Evolutionary conservation across 495 filamentous ascomycete genomes (phyloP), one percentile per base, ranked within the genome.

Genomic region (Hypoxylon perforatum): DNA sequence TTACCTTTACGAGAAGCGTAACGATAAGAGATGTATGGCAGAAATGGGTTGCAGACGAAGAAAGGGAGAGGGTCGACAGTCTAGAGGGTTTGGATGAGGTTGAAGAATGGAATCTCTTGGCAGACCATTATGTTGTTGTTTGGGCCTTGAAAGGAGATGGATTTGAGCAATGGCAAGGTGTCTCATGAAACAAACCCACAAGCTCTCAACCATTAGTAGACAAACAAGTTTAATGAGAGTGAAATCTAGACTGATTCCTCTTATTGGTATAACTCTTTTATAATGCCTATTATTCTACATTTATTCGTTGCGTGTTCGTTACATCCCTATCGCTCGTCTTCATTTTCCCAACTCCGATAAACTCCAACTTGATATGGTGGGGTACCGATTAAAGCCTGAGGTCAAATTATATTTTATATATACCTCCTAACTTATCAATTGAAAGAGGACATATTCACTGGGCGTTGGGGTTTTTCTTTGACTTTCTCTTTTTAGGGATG

Each of bases 31-130:
- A 83, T 15, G 83, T 97, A 39, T 97, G 92, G 88, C 82, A 89
- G 45, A 73, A 80, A 11, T 97, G 93, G 91, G 81, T 97, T 3
- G 59, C 41, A 0, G 78, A 82, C 8, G 78, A 75, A n/a, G 95
- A 98, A 79, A 94, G 91, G 73, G 90, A 90, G 68, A 80, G 95
- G 63, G 87, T 98, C 3, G 87, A 90, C 47, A 72, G 76, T 21
- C 75, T 97, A 54, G 95, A 98, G 76, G 91, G 94, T 81, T 72
- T 98, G 64, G 95, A 99, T 81, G 95, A 99, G 77, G 85, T 97
- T 55, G 95, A 99, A 78, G 95, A 99, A 79, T 97, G 94, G 93
- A 80, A 86, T 69, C 74, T 99, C 73, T 75, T 99, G 69, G 92
- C 92, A 4, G 84, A 84, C 60, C 95, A 99, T 81, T 99, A 99